phyloP scores from a whole-genome alignment of 129 eudicot species.

The Mikania micrantha region DNA sequence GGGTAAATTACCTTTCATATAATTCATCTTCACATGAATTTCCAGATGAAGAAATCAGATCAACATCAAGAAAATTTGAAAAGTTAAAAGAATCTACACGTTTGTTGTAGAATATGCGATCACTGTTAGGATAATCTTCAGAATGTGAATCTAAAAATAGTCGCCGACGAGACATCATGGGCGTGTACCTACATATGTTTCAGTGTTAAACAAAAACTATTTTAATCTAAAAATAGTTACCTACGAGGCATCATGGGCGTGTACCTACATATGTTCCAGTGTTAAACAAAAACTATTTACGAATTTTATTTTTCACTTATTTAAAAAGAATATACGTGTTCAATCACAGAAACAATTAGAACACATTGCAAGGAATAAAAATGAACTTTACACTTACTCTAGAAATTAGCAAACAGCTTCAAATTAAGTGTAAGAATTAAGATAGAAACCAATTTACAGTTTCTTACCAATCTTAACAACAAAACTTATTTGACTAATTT shows the following conservation, averaged over 20 bases:
- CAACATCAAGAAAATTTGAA: conserved; percentile 73
- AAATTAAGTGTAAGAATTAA: neutral
- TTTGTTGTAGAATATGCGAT: conserved; percentile 36
- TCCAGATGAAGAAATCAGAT: conserved; percentile 80
- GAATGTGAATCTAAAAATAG: conserved; percentile 30
- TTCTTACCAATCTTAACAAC: neutral
- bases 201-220: neutral
- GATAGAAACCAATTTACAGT: neutral
- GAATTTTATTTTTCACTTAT: neutral
- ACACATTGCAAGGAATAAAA: neutral
- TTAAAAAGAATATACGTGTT: neutral
- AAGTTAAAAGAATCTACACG: conserved; percentile 46
- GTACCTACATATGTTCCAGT: conserved; percentile 32
- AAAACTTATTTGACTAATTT: neutral
- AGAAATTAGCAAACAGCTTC: neutral
- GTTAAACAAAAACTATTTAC: neutral
- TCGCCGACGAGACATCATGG: conserved; percentile 37
- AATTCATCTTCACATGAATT: conserved; percentile 77
- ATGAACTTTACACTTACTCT: neutral
- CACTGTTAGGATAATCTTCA: conserved; percentile 42
- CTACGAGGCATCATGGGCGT: conserved; percentile 40
- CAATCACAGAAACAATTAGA: neutral
- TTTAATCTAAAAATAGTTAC: conserved; percentile 32
- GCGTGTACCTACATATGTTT: conserved; percentile 40
- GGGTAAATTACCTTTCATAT: conserved; percentile 48